Percentiles rank a stretch among this genome's conserved stretches.
phyloP scores from a whole-genome alignment of 345 rosid genomes.

The Lepidium sativum region DNA sequence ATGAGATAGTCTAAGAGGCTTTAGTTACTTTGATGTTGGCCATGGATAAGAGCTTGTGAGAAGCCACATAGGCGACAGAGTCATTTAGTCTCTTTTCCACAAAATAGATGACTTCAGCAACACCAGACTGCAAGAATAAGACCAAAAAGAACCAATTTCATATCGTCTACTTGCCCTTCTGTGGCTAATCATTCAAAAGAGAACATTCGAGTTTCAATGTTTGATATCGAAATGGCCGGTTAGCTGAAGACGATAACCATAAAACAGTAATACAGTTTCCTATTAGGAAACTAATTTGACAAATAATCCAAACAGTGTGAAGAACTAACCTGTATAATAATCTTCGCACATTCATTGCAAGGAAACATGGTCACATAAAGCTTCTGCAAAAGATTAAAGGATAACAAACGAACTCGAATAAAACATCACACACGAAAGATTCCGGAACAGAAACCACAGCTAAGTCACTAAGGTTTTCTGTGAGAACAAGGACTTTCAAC shows the following conservation, averaged over 20 bases:
- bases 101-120: conserved; percentile 71
- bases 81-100: conserved; percentile 55
- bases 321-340: conserved; percentile 78
- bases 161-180: background rate
- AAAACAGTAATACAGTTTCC: background rate
- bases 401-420: background rate
- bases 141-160: background rate
- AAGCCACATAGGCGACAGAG: conserved; percentile 54
- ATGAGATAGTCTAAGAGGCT: background rate
- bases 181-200: background rate
- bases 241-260: background rate
- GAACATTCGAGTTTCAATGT: background rate
- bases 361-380: conserved; percentile 98
- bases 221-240: background rate
- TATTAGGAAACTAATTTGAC: conserved; percentile 5
- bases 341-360: conserved; percentile 97
- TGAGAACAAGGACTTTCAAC: background rate
- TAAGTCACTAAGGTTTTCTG: background rate
- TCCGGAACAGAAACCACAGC: background rate
- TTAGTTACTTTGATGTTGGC: conserved; percentile 69
- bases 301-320: background rate
- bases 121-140: conserved; percentile 62
- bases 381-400: conserved; percentile 49
- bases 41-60: conserved; percentile 74
- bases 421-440: background rate